Evolutionary conservation across 2,329 filamentous ascomycete genomes (phyloP).

Genomic region (Pseudogymnoascus sp.): DNA sequence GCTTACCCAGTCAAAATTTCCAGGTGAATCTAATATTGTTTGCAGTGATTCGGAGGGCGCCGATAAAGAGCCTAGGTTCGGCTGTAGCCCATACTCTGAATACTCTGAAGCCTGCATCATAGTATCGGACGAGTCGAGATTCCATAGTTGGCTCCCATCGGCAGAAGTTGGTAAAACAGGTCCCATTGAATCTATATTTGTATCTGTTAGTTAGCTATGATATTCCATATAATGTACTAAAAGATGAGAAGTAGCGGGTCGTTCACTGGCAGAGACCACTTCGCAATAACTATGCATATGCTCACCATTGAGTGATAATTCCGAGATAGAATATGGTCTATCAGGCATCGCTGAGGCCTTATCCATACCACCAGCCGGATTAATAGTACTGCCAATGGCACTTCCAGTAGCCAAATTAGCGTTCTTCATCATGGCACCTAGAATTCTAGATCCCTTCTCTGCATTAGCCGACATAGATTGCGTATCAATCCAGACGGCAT

Average conservation of each 20-base stretch:
- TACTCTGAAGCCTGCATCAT: neutral
- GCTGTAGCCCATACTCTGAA: neutral
- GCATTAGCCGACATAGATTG: constrained; percentile 10
- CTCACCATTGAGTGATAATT: constrained; percentile 13
- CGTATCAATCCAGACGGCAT: constrained; percentile 15
- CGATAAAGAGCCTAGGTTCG: neutral
- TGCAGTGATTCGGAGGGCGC: constrained; percentile 13
- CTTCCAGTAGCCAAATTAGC: constrained; percentile 10
- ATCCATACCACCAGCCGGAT: neutral
- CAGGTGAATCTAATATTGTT: constrained; percentile 16
- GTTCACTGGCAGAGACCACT: too few relatives aligned
- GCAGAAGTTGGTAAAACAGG: neutral
- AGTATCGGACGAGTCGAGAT: neutral
- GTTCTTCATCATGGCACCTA: constrained; percentile 19
- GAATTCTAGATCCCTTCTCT: constrained; percentile 15
- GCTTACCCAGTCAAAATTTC: constrained; percentile 22
- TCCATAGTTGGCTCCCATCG: neutral
- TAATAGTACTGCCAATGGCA: neutral
- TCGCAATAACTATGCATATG: neutral
- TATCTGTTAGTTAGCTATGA: neutral
- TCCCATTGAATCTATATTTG: neutral
- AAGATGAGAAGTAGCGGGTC: neutral
- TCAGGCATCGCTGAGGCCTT: neutral
- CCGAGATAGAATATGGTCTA: neutral
- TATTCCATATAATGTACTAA: neutral